Conservation (phyloP, 371 early-diverging fungal genomes). For the Dichotomocladium elegans region DNA sequence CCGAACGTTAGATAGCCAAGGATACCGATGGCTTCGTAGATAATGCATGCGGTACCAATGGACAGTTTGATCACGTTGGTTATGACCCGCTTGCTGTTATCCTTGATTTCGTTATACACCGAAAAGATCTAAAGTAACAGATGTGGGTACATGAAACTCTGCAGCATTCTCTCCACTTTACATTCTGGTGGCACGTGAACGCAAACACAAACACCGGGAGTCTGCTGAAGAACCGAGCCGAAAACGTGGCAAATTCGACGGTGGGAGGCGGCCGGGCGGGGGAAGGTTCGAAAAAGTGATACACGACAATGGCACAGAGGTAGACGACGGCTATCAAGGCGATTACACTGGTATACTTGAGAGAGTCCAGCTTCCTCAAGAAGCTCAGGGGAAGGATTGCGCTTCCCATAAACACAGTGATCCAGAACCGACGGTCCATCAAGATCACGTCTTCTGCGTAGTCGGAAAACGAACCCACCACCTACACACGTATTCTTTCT, state of each 20-base stretch:
- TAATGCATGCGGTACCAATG: slow-evolving; percentile 71
- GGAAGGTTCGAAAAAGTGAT: slow-evolving; percentile 62
- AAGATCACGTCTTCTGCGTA: slow-evolving; percentile 22
- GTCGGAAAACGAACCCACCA: slow-evolving; percentile 29
- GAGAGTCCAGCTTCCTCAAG: slow-evolving; percentile 84
- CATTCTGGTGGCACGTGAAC: slow-evolving; percentile 95
- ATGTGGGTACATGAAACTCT: no score
- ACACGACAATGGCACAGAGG: slow-evolving; percentile 84
- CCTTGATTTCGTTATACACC: slow-evolving; percentile 87
- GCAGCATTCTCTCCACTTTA: slow-evolving; percentile 24
- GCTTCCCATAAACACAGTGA: slow-evolving; percentile 67
- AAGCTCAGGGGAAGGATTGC: slow-evolving; percentile 79
- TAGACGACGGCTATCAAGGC: slow-evolving; percentile 91
- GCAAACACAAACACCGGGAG: slow-evolving; percentile 99
- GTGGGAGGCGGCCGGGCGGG: slow-evolving; percentile 41
- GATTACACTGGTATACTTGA: slow-evolving; percentile 92
- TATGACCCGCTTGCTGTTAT: slow-evolving; percentile 69
- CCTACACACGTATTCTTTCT: slow-evolving; percentile 14
- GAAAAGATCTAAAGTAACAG: slow-evolving; percentile 68
- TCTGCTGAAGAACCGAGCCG: slow-evolving; percentile 69
- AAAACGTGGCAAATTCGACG: slow-evolving; percentile 51
- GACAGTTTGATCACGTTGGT: slow-evolving; percentile 68
- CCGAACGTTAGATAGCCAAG: slow-evolving; percentile 97
- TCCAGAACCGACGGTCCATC: slow-evolving; percentile 80
- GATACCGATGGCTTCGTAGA: slow-evolving; percentile 91